Base-by-base conservation (phyloP, 2,329 filamentous ascomycete species). In the Cladosporium halotolerans region DNA sequence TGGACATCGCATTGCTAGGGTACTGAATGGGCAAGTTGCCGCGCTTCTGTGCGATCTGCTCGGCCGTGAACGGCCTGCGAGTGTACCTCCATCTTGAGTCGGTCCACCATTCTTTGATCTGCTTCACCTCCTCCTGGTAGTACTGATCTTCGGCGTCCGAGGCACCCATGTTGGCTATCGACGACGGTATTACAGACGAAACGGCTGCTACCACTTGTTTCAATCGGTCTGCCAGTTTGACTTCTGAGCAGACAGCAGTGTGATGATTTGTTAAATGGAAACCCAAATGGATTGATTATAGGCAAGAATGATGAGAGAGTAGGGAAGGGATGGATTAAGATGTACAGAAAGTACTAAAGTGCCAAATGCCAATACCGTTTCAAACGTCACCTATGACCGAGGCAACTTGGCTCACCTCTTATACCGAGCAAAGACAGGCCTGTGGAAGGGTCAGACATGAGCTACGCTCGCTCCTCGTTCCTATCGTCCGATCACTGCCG, bases 31-130 rank as follows among this genome's bases (percentile, higher is more conserved):
- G 89, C 64, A 99, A 76, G 66, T 87, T 91, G 54, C 93, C 93
- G 67, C 93, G 81, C 82, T 99, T 99, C 49, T 88, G 85, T 59
- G 95, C 93, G 67, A 99, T 97, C 75, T 95, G 88, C 79, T 97
- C 93, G 32, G 93, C 90, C 3, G 91, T 96, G 71, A 93, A 99
- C 19, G 93, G 85, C 55, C 93, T 82, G 76, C 88, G 91, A 64
- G 93, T 99, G 73, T 89, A 83, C 69, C 88, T 82, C 93, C 93
- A 99, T 79, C 93, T 82, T 54, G 89, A 82, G 65, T 95, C 88
- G 50, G 78, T 80, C 93, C 93, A 99, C 93, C 93, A 99, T 72
- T 86, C 76, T 81, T 96, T 89, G 62, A 97, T 86, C 61, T 86
- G 83, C 65, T 86, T 83, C 56, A 97, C 89, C 70, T 99, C 93